Evolutionary conservation across 2,329 filamentous ascomycete genomes (phyloP), one percentile per base, ranked within the genome.

Genomic region (Anisogramma anomala): DNA sequence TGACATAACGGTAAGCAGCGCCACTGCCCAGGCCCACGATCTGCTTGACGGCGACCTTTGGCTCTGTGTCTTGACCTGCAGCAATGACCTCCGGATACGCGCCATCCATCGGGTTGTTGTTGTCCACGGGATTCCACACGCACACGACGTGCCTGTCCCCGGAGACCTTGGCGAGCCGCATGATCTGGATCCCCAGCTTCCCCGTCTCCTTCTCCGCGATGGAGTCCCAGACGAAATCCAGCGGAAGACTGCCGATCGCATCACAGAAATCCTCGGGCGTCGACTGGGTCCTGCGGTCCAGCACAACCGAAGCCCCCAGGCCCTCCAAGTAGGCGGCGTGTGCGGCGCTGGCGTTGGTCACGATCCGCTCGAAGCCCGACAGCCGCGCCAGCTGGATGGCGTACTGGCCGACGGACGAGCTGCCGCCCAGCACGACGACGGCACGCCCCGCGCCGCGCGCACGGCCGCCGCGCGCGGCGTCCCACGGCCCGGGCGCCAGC

Each of bases 381-480:
- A 58, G 57, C 2, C 53, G 47, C 13, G 62, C 60, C 6, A 69
- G 57, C 46, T 69, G 65, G 4, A 68, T 58, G 2, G 61, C 63
- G 38, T 59, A 61, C 47, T 58, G 55, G 4, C 66, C 66, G 2
- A 69, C 65, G 31, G 56, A 60, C 6, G 30, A 32, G 14, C 30
- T 32, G 7, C 30, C 30, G 6, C 30, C 30, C 14, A 32, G 5
- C 8, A 32, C 18, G 15, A 32, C 30, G 15, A 32, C 18, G 6
- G 30, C 30, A 10, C 18, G 17, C 3, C 30, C 30, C 30, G 17
- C 18, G 6, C 30, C 30, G 11, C n/a, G 13, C 2, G 3, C 8
- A 7, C 36, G 36, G 3, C 52, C 52, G 3, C 34, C 50, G n/a
- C 50, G 25, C 1, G 48, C 50, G 11, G 7, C 27, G n/a, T 30